phyloP scores from a whole-genome alignment of 352 stramenopile species.

The Blastocystis sp. region DNA sequence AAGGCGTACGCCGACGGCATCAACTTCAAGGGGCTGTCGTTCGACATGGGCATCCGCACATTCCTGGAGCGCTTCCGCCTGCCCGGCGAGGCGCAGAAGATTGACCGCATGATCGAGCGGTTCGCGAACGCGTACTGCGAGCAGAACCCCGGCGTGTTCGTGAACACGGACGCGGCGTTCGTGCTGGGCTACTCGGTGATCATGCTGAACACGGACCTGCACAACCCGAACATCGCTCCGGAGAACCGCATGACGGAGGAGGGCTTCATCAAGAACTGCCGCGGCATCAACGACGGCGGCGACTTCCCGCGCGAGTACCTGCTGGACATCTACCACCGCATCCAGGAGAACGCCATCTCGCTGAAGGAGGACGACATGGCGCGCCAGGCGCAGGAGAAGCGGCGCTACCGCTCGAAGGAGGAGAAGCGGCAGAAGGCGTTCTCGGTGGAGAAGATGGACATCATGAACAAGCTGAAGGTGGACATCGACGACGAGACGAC shows the following conservation, averaged over 20 bases:
- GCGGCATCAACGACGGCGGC: conserved; percentile 90
- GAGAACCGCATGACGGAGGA: conserved; percentile 95
- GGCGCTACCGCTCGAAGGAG: conserved; percentile 44
- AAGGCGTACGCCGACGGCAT: conserved; percentile 92
- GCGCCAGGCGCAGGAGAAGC: conserved; percentile 75
- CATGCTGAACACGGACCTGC: conserved; percentile 94
- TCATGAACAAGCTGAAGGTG: conserved; percentile 70
- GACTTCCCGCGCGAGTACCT: conserved; percentile 90
- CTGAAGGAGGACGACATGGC: conserved; percentile 91
- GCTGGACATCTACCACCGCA: conserved; percentile 88
- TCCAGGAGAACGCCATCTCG: conserved; percentile 89
- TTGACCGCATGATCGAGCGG: conserved; percentile 99
- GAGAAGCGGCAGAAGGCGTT: conserved; percentile 74
- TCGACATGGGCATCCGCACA: conserved; percentile 93
- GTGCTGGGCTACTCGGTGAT: conserved; percentile 93
- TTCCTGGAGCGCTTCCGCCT: conserved; percentile 96
- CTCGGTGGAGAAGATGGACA: conserved; percentile 76
- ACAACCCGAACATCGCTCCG: conserved; percentile 94
- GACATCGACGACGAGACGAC: conserved; percentile 70
- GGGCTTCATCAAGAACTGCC: conserved; percentile 92
- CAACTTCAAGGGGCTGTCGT: conserved; percentile 85
- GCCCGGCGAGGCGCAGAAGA: conserved; percentile 97
- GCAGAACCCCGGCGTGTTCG: conserved; percentile 84
- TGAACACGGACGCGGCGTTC: conserved; percentile 92
- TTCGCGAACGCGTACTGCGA: conserved; percentile 90